phyloP scores from a whole-genome alignment of 345 rosid species.

The Rhodamnia rubescens region DNA sequence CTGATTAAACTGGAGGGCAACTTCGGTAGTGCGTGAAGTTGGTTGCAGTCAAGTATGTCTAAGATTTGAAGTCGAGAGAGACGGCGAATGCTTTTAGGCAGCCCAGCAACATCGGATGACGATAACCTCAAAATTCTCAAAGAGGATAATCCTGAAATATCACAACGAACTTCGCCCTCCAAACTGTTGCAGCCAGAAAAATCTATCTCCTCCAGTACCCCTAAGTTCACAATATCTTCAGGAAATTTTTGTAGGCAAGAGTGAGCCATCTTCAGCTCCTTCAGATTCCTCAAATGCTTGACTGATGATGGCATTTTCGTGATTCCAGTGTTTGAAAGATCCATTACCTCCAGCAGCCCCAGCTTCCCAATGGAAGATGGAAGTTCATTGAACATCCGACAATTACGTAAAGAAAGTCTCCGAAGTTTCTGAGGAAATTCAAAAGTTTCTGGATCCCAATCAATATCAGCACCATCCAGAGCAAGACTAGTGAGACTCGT shows the following conservation, averaged over 20 bases:
- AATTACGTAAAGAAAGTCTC: not conserved
- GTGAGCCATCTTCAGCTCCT: not conserved
- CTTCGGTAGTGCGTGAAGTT: not conserved
- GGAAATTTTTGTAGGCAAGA: not conserved
- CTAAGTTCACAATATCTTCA: not conserved
- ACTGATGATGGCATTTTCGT: not conserved
- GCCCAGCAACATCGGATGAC: not conserved
- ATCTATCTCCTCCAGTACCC: not conserved
- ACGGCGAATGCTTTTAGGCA: accelerated
- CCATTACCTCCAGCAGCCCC: not conserved
- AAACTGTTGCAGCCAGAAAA: not conserved
- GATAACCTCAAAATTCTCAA: not conserved
- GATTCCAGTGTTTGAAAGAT: not conserved
- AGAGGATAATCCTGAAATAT: not conserved
- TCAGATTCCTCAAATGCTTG: not conserved
- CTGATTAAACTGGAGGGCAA: not conserved
- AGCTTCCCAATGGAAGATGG: not conserved
- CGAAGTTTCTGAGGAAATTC: not conserved
- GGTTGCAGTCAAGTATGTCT: accelerated
- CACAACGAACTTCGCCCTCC: not conserved
- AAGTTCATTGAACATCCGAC: not conserved
- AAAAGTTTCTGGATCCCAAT: not conserved
- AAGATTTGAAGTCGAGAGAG: not conserved
- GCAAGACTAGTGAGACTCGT: accelerated
- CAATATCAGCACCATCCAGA: not conserved